phyloP scores from a whole-genome alignment of 176 grass and related monocot genomes.

The Ampelocalamus luodianensis region DNA sequence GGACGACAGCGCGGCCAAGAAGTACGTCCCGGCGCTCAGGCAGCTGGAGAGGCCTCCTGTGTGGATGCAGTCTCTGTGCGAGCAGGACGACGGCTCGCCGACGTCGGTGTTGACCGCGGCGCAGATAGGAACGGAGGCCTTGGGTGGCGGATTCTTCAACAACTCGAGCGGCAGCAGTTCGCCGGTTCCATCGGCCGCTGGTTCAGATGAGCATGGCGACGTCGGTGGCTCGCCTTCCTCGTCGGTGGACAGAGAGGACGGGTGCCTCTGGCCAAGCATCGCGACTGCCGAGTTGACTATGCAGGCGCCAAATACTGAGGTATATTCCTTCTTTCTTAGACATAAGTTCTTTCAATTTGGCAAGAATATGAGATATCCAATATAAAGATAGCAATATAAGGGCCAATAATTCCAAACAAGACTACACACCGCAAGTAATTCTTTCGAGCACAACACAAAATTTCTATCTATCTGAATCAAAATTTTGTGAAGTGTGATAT shows the following conservation, averaged over 20 bases:
- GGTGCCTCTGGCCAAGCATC: slow-evolving; percentile 24
- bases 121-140: slow-evolving; percentile 26
- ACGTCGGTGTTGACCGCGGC: slow-evolving; percentile 69
- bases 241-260: slow-evolving; percentile 50
- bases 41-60: slow-evolving; percentile 48
- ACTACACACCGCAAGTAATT: neutral
- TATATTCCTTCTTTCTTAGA: slow-evolving; percentile 35
- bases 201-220: slow-evolving; percentile 49
- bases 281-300: slow-evolving; percentile 12
- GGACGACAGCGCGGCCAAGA: slow-evolving; percentile 44
- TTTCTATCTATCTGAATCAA: neutral
- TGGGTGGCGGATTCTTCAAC: slow-evolving; percentile 11
- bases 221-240: slow-evolving; percentile 37
- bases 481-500: slow-evolving; percentile 1
- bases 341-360: slow-evolving; percentile 25
- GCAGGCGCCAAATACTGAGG: slow-evolving; percentile 31
- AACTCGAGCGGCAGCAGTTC: slow-evolving; percentile 49
- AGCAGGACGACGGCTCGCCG: slow-evolving; percentile 69
- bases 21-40: slow-evolving; percentile 46
- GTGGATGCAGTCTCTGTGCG: slow-evolving; percentile 41
- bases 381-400: neutral
- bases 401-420: neutral
- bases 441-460: neutral
- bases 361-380: neutral
- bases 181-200: slow-evolving; percentile 38